Percentiles rank a stretch among this genome's conserved stretches.
Conservation (phyloP, 257 asterid genomes). For the Sherardia arvensis region DNA sequence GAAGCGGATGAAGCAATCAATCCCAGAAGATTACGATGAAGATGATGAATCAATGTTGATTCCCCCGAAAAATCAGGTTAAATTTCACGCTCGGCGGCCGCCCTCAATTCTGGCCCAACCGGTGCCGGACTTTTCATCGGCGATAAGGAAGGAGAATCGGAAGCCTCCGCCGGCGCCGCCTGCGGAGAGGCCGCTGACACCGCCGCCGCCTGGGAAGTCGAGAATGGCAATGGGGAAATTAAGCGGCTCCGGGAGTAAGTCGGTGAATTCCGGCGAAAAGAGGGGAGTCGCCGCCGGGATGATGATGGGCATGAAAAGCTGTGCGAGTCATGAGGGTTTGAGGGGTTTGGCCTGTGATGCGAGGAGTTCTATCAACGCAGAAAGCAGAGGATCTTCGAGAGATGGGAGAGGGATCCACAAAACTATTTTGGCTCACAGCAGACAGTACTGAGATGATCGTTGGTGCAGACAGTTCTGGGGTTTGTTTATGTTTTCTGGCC, state of each 20-base stretch:
- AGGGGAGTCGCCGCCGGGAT: conserved; percentile 47
- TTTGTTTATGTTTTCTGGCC: too few relatives aligned
- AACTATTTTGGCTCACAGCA: conserved; percentile 42
- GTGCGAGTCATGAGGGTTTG: conserved; percentile 59
- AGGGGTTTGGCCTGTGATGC: conserved; percentile 50
- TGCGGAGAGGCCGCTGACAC: conserved; percentile 49
- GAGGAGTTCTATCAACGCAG: conserved; percentile 43
- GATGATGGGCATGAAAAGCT: conserved; percentile 67
- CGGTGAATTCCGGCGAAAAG: conserved; percentile 66
- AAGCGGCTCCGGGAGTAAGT: conserved; percentile 47
- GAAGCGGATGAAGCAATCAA: conserved; percentile 22
- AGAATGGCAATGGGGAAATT: conserved; percentile 39
- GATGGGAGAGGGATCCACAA: conserved; percentile 30
- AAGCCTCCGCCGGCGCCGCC: conserved; percentile 36
- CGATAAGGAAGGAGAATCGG: conserved; percentile 78
- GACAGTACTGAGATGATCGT: conserved; percentile 45
- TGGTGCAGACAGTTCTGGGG: too few relatives aligned
- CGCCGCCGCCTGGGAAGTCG: conserved; percentile 45
- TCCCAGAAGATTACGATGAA: conserved; percentile 14
- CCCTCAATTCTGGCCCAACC: conserved; percentile 59
- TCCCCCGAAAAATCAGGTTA: conserved; percentile 67
- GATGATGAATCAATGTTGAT: conserved; percentile 26
- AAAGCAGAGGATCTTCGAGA: conserved; percentile 27
- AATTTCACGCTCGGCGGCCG: conserved; percentile 54
- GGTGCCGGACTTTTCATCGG: conserved; percentile 80